Percentiles rank a stretch among this genome's conserved stretches.
Evolutionary conservation across 306 rosid genomes (phyloP).

Genomic region (Psophocarpus tetragonolobus): DNA sequence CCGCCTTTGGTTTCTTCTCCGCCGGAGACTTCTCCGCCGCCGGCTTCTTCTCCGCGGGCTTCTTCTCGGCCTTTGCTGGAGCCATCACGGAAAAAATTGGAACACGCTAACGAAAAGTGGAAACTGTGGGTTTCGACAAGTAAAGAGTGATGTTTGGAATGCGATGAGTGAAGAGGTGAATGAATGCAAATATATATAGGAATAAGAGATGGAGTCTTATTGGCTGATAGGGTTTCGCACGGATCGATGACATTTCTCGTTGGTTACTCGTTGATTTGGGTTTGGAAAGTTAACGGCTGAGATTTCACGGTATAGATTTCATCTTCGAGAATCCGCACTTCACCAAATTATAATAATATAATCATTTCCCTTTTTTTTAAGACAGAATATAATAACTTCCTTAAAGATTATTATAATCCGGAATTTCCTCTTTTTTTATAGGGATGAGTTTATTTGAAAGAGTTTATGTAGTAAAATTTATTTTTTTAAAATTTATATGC

Average conservation of each 20-base stretch:
- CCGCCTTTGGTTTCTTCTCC: conserved; percentile 69
- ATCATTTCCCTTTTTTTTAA: too few species aligned
- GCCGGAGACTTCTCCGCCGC: conserved; percentile 59
- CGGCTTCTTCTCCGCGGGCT: conserved; percentile 65
- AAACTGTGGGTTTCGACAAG: too few species aligned
- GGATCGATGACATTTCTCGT: conserved; percentile 26
- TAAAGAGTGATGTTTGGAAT: background rate
- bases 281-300: conserved; percentile 7
- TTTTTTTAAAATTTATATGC: too few species aligned
- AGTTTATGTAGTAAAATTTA: too few species aligned
- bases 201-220: background rate
- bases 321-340: background rate
- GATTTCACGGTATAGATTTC: background rate
- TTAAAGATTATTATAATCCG: too few species aligned
- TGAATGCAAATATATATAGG: conserved; percentile 25
- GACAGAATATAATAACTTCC: too few species aligned
- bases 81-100: conserved; percentile 43
- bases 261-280: background rate
- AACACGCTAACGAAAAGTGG: rapidly evolving
- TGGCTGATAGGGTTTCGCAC: background rate
- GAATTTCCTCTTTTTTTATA: too few species aligned
- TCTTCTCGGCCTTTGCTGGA: conserved; percentile 74
- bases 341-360: too few species aligned
- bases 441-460: too few species aligned
- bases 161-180: background rate